Conservation (phyloP, 192 early-diverging fungal species). For the Obelidium mucronatum region DNA sequence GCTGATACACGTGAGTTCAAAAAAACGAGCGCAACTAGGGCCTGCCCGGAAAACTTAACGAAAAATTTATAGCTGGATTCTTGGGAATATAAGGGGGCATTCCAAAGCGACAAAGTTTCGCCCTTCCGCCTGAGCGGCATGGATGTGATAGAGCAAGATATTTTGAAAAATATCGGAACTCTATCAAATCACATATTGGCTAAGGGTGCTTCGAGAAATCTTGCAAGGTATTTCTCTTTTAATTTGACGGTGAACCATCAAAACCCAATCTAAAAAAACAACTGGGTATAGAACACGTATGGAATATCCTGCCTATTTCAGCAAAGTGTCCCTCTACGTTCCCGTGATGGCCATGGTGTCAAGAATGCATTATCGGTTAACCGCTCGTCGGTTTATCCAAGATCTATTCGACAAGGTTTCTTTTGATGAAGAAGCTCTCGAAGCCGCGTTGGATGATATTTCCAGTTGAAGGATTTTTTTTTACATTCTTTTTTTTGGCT, state of each 20-base stretch:
- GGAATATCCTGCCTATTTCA: slow-evolving; percentile 68
- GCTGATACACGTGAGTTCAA: slow-evolving; percentile 77
- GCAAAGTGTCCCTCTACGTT: slow-evolving; percentile 59
- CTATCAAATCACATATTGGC: slow-evolving; percentile 85
- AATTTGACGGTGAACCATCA: too few relatives aligned
- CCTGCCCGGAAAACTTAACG: slow-evolving; percentile 18
- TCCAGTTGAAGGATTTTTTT: too few relatives aligned
- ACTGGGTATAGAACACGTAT: slow-evolving; percentile 63
- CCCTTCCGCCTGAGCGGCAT: background rate
- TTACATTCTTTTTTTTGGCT: too few relatives aligned
- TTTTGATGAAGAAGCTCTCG: slow-evolving; percentile 44
- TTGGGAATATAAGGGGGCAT: slow-evolving; percentile 20
- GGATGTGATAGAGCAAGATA: slow-evolving; percentile 64
- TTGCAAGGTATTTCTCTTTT: slow-evolving; percentile 63
- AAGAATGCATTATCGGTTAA: slow-evolving; percentile 75
- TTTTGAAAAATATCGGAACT: slow-evolving; percentile 76
- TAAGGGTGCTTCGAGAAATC: slow-evolving; percentile 73
- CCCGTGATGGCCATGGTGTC: slow-evolving; percentile 67
- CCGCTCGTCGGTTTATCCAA: slow-evolving; percentile 73
- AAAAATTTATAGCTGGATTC: background rate
- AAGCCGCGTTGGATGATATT: background rate
- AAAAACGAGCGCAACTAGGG: too few relatives aligned
- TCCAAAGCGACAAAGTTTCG: background rate
- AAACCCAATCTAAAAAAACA: too few relatives aligned
- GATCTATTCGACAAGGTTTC: slow-evolving; percentile 80